Conservation (phyloP, 192 early-diverging fungal species). For the Podila minutissima region DNA sequence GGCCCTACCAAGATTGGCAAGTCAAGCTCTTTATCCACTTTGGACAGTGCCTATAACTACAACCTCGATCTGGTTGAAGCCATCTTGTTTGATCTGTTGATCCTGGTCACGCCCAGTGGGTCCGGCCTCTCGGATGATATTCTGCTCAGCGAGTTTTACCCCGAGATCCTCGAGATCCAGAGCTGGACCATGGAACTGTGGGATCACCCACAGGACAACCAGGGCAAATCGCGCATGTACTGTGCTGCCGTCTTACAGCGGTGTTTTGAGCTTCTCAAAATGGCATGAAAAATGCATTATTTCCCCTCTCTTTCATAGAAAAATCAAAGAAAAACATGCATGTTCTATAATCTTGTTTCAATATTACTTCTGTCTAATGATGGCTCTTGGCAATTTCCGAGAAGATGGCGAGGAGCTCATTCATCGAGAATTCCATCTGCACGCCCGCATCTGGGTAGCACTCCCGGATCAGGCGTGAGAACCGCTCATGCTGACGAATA, state of each 20-base stretch:
- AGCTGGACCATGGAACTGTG: constrained; percentile 44
- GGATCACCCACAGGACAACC: constrained; percentile 13
- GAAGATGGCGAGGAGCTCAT: constrained; percentile 79
- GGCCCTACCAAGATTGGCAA: neutral
- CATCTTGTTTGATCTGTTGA: constrained; percentile 29
- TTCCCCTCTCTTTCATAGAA: too few relatives aligned
- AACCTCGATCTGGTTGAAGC: constrained; percentile 30
- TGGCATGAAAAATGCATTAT: neutral
- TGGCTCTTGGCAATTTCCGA: constrained; percentile 72
- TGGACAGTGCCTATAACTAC: neutral
- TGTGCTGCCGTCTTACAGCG: constrained; percentile 34
- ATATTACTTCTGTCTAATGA: neutral
- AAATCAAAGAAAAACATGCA: too few relatives aligned
- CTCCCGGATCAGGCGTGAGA: constrained; percentile 81
- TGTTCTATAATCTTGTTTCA: too few relatives aligned
- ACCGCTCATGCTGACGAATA: constrained; percentile 78
- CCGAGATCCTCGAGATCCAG: constrained; percentile 39
- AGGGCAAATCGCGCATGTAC: constrained; percentile 32
- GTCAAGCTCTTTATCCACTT: neutral
- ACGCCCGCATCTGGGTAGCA: constrained; percentile 90
- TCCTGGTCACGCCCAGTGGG: constrained; percentile 31
- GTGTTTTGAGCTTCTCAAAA: constrained; percentile 28
- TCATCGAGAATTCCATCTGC: constrained; percentile 87
- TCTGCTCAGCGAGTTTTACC: constrained; percentile 28
- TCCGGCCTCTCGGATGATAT: constrained; percentile 19